Evolutionary conservation across 352 stramenopile genomes (phyloP).

Genomic region (Sclerospora graminicola): DNA sequence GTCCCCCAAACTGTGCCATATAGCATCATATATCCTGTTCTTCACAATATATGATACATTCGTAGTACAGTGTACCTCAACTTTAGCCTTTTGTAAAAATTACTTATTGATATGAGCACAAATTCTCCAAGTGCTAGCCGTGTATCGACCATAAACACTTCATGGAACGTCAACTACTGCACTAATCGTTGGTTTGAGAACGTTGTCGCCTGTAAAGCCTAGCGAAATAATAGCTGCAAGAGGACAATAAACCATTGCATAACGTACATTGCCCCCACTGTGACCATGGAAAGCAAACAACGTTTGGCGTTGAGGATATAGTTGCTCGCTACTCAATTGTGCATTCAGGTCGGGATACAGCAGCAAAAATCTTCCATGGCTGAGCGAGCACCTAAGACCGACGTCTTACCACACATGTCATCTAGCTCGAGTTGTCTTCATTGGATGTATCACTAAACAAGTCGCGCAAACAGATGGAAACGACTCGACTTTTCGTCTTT

Average conservation of each 20-base stretch:
- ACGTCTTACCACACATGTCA: slow-evolving; percentile 66
- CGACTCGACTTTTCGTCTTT: too few relatives aligned
- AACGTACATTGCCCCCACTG: slow-evolving; percentile 57
- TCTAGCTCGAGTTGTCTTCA: slow-evolving; percentile 61
- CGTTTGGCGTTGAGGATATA: slow-evolving; percentile 41
- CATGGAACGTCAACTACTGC: slow-evolving; percentile 56
- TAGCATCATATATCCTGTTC: too few relatives aligned
- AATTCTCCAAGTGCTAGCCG: slow-evolving; percentile 55
- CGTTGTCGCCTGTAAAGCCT: slow-evolving; percentile 38
- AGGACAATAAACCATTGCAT: neutral
- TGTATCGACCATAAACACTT: slow-evolving; percentile 49
- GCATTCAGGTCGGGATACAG: slow-evolving; percentile 64
- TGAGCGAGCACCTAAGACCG: slow-evolving; percentile 63
- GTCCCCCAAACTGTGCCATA: slow-evolving; percentile 41
- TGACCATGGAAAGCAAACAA: slow-evolving; percentile 81
- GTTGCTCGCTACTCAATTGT: slow-evolving; percentile 24
- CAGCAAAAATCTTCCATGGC: slow-evolving; percentile 77
- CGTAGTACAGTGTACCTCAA: slow-evolving; percentile 26
- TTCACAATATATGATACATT: too few relatives aligned
- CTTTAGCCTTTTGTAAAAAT: slow-evolving; percentile 52
- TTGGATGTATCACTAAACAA: slow-evolving; percentile 45
- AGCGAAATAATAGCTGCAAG: neutral
- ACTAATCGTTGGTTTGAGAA: slow-evolving; percentile 67
- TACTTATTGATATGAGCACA: slow-evolving; percentile 69
- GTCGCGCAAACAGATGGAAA: slow-evolving; percentile 34